Evolutionary conservation across 2,329 filamentous ascomycete species (phyloP).

Genomic region (Fusarium nanum): DNA sequence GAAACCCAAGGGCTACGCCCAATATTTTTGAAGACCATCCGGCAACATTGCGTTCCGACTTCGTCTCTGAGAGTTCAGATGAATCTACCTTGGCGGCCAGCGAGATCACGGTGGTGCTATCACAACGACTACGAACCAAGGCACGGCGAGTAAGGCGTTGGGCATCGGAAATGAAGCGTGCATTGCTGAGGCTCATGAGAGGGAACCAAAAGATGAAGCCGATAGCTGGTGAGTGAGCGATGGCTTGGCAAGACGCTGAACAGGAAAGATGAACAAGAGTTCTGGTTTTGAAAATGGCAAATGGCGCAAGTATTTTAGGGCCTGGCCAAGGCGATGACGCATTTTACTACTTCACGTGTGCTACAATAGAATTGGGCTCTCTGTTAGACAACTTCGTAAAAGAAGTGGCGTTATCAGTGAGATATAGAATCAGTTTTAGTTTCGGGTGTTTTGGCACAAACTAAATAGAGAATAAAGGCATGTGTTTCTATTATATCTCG

Average conservation of each 20-base stretch:
- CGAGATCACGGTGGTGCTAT: not conserved
- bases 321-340: not conserved
- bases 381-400: constrained; percentile 23
- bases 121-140: constrained; percentile 34
- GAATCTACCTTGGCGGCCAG: constrained; percentile 6
- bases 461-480: not conserved
- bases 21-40: constrained; percentile 9
- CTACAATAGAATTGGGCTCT: constrained; percentile 10
- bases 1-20: constrained; percentile 20
- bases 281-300: not conserved
- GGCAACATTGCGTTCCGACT: constrained; percentile 3
- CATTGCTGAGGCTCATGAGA: constrained; percentile 50
- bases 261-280: not conserved
- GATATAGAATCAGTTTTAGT: not conserved
- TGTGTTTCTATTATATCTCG: not conserved
- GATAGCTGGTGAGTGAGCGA: constrained; percentile 30
- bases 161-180: constrained; percentile 50
- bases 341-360: not conserved
- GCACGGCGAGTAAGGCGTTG: constrained; percentile 49
- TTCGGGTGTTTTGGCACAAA: not conserved
- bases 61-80: constrained; percentile 8
- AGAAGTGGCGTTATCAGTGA: constrained; percentile 1
- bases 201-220: constrained; percentile 50
- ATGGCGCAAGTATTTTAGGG: not conserved
- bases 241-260: not conserved